Conservation (phyloP, 805 yeast genomes). For the Martiniozyma abietophila region DNA sequence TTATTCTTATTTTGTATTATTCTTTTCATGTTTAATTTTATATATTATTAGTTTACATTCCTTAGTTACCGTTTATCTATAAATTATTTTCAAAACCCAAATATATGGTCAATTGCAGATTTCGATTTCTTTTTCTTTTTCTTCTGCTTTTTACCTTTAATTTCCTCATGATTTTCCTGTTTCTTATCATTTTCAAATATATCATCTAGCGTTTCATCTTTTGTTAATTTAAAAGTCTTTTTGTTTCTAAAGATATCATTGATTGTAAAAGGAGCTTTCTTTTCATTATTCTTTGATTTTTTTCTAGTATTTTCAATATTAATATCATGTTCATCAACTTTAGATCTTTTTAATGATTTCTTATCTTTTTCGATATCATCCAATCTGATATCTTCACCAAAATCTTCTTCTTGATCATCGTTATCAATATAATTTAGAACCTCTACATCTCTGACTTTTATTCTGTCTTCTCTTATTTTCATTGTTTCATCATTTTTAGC, state of each 20-base stretch:
- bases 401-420: slow-evolving; percentile 12
- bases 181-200: slow-evolving; percentile 5
- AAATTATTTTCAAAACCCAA: slow-evolving; percentile 35
- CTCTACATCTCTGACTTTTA: slow-evolving; percentile 3
- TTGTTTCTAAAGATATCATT: slow-evolving; percentile 3
- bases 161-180: slow-evolving; percentile 17
- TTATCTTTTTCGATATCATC: background rate
- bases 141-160: slow-evolving; percentile 11
- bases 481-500: background rate
- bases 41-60: background rate
- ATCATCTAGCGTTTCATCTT: slow-evolving; percentile 5
- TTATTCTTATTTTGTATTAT: too few relatives aligned
- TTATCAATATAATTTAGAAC: background rate
- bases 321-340: background rate
- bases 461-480: background rate
- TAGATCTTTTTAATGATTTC: too few relatives aligned
- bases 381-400: slow-evolving; percentile 10
- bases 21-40: too few relatives aligned
- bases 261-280: slow-evolving; percentile 6
- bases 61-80: background rate
- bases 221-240: background rate
- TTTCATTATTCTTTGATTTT: slow-evolving; percentile 6
- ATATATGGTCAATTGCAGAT: slow-evolving; percentile 66
- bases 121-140: slow-evolving; percentile 36
- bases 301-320: background rate